Conservation (phyloP, 2,329 filamentous ascomycete species). For the Beauveria sp. region DNA sequence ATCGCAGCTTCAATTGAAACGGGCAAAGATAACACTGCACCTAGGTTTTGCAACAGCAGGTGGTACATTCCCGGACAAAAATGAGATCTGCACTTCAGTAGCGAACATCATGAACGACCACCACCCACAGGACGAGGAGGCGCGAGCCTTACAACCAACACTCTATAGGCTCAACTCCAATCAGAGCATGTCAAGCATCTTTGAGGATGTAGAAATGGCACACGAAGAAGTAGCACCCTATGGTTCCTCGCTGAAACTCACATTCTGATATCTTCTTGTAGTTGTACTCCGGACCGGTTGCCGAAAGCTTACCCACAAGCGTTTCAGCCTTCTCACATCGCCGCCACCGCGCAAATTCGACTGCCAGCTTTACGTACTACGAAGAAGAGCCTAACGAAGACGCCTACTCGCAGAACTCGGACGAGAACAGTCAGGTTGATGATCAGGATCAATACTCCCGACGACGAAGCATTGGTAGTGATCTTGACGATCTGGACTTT, state of each 20-base stretch:
- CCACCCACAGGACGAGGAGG: neutral
- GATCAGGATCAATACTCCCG: constrained; percentile 14
- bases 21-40: neutral
- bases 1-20: neutral
- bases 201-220: constrained; percentile 97
- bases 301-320: constrained; percentile 92
- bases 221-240: constrained; percentile 66
- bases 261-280: constrained; percentile 19
- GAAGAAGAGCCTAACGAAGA: constrained; percentile 59
- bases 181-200: constrained; percentile 69
- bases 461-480: constrained; percentile 25
- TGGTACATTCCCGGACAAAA: neutral
- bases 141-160: constrained; percentile 12
- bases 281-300: constrained; percentile 86
- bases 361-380: constrained; percentile 83
- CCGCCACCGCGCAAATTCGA: constrained; percentile 72
- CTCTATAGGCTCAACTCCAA: constrained; percentile 64
- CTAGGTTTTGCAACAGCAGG: neutral
- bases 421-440: constrained; percentile 13
- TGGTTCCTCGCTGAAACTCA: neutral
- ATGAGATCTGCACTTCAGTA: neutral
- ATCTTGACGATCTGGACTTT: constrained; percentile 33
- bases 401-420: constrained; percentile 26
- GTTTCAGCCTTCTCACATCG: constrained; percentile 87
- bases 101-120: constrained; percentile 2